Conservation (phyloP, 2,329 filamentous ascomycete genomes). For the Microdochium bolleyi region DNA sequence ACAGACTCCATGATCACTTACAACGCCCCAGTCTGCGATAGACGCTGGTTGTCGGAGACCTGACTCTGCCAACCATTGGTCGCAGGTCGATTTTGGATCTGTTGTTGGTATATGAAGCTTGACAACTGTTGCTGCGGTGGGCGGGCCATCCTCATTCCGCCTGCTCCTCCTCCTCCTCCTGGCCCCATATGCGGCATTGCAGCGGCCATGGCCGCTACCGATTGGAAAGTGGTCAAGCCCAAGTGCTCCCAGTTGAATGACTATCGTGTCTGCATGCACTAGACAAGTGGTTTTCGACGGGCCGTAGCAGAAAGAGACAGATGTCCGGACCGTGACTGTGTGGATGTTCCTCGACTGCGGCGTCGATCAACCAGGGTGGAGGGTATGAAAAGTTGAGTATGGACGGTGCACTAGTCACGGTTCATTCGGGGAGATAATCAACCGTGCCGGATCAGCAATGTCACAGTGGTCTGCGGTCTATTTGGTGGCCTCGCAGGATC, state of each 20-base stretch:
- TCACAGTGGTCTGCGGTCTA: no score
- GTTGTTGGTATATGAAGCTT: slow-evolving; percentile 27
- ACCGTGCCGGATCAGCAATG: no score
- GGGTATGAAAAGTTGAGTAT: no score
- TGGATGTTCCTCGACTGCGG: no score
- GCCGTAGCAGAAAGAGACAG: no score
- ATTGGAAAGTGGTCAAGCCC: slow-evolving; percentile 1
- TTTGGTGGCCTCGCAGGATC: no score
- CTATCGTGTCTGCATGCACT: background rate
- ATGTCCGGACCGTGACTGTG: no score
- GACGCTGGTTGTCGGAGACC: slow-evolving; percentile 20
- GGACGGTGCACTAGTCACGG: no score
- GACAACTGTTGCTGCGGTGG: slow-evolving; percentile 30
- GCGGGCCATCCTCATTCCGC: slow-evolving; percentile 7
- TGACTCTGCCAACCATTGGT: slow-evolving; percentile 22
- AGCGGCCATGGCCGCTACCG: slow-evolving; percentile 47
- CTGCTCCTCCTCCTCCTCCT: slow-evolving; percentile 35
- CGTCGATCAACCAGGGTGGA: no score
- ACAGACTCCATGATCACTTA: slow-evolving; percentile 13
- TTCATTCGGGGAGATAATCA: no score
- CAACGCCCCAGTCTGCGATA: slow-evolving; percentile 25
- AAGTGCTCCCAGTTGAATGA: background rate
- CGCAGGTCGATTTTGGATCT: slow-evolving; percentile 15
- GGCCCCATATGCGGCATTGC: slow-evolving; percentile 50
- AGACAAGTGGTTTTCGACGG: no score